phyloP scores from a whole-genome alignment of 169 alveolate genomes.

The Cryptosporidium sp. region DNA sequence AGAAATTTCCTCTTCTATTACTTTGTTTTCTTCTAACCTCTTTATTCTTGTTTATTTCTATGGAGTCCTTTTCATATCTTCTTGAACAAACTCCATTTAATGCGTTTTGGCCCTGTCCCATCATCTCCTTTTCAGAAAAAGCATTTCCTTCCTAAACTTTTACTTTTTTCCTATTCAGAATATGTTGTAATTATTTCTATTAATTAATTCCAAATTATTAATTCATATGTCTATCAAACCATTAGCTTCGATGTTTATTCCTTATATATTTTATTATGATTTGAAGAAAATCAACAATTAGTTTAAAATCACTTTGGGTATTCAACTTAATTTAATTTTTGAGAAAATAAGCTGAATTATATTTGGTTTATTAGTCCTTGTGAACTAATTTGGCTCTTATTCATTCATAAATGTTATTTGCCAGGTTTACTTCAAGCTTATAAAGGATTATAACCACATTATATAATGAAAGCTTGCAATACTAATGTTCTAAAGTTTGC shows the following conservation, averaged over 20 bases:
- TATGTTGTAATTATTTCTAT: too few relatives aligned
- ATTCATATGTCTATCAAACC: background rate
- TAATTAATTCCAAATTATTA: background rate
- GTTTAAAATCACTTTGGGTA: background rate
- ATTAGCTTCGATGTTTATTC: background rate
- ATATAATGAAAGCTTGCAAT: background rate
- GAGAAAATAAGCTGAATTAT: background rate
- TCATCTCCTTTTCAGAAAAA: background rate
- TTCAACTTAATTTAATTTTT: too few relatives aligned
- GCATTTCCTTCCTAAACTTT: background rate
- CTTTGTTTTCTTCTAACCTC: background rate
- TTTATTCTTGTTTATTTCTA: background rate
- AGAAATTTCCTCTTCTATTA: background rate
- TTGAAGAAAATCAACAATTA: background rate
- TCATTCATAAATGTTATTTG: background rate
- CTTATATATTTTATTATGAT: too few relatives aligned
- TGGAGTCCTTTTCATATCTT: background rate
- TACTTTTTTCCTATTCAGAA: background rate
- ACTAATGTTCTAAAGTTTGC: background rate
- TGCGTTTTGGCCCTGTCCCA: conserved; percentile 5
- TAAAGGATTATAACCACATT: background rate
- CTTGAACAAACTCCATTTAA: background rate
- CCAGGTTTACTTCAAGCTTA: background rate
- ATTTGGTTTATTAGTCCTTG: background rate
- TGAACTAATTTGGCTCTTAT: background rate